Percentiles rank a stretch among this genome's conserved stretches.
Evolutionary conservation across 306 rosid species (phyloP).

Genomic region (Chamaecrista fasciculata): DNA sequence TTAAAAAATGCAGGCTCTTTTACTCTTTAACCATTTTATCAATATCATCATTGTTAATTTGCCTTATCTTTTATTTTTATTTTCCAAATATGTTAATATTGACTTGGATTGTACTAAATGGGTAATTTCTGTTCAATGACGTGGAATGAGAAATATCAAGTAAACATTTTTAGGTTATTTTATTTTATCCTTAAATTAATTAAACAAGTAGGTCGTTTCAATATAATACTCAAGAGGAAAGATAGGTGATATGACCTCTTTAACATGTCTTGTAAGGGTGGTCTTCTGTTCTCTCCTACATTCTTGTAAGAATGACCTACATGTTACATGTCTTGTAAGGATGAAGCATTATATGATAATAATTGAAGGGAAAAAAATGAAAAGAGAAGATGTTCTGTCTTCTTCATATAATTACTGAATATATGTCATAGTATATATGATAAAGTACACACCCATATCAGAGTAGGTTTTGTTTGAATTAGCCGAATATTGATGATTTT

Average conservation of each 20-base stretch:
- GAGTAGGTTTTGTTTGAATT: no score
- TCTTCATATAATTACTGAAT: background rate
- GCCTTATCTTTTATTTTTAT: background rate
- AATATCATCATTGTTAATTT: background rate
- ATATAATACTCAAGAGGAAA: background rate
- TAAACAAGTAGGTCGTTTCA: background rate
- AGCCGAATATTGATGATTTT: no score
- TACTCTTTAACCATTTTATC: background rate
- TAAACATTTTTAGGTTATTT: background rate
- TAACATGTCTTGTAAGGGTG: constrained; percentile 18
- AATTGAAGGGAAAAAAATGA: background rate
- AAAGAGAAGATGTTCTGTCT: background rate
- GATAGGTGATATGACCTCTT: background rate
- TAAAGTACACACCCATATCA: background rate
- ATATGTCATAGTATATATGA: background rate
- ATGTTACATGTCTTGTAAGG: constrained; percentile 3
- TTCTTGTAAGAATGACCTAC: background rate
- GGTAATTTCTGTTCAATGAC: no score
- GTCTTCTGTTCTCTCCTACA: background rate
- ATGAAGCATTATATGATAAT: background rate
- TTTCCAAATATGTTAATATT: background rate
- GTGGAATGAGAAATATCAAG: background rate
- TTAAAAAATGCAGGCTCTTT: background rate
- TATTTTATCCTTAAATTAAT: background rate
- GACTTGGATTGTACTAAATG: background rate